Base-by-base conservation (phyloP, 2,329 filamentous ascomycete species). In the Arthrobotrys entomopaga region DNA sequence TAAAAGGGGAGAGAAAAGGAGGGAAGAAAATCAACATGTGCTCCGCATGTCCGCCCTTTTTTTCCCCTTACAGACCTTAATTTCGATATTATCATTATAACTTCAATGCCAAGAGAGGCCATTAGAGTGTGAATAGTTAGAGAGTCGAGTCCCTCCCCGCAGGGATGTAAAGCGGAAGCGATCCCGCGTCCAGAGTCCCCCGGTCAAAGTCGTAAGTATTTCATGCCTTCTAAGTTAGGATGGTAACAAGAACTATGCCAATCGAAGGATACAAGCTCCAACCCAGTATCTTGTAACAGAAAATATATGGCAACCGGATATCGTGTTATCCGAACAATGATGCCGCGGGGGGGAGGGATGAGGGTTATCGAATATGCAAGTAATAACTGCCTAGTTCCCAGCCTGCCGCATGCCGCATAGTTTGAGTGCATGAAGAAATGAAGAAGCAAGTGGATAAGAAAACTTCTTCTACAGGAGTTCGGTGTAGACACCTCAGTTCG, bases 111-210 rank as follows among this genome's bases (percentile, higher is more conserved):
- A 40, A 54, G 26, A 15, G 15, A 29, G 52, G 11, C 13, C 43
- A 57, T 53, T 29, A 24, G 20, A 54, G n/a, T 38, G 8, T 22
- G 40, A 49, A 22, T 16, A 50, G 29, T 34, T 19, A 57, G 20
- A 57, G n/a, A 65, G 46, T 43, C 20, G 10, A n/a, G n/a, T n/a
- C n/a, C n/a, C n/a, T n/a, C n/a, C 7, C 19, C 38, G 22, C 53
- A 57, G 19, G 53, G 53, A 57, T 67, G 54, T 67, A 50, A 58
- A 64, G 50, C 65, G 65, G 65, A 70, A 64, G 49, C 65, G 65
- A 70, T 64, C 58, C 65, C 65, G 58, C 65, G 43, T 70, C 52
- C 58, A 50, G 49, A 58, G 42, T 24, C 59, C 43, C 43, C 57
- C 43, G 8, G 43, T 52, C 20, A 42, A 20, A 29, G 15, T 56